Base-by-base conservation (phyloP, 2,329 filamentous ascomycete species). In the Chrysoporthe deuterocubensis region DNA sequence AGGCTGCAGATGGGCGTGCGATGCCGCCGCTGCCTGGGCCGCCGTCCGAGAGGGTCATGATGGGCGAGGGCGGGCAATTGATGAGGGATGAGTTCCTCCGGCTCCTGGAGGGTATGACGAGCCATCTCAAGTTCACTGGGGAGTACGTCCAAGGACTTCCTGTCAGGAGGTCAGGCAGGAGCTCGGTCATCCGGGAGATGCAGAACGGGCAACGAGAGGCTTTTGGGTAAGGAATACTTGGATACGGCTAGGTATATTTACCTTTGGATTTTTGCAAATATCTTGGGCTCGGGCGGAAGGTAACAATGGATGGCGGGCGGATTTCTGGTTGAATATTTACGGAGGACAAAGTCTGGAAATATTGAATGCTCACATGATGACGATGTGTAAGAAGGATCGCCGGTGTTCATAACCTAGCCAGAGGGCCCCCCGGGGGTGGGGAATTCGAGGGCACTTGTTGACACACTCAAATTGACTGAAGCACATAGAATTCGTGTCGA, bases 31-130 rank as follows among this genome's bases (percentile, higher is more conserved):
- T 79, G 34, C 83, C 81, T 4, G 77, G 77, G 2, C 82, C 83
- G 11, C 86, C 86, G 1, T 81, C 83, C 1, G 76, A 80, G 2
- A 80, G 81, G 63, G 84, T 87, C 52, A 83, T 89, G 80, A 75
- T 76, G 70, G 77, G 77, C 4, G 66, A 74, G 56, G 74, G 72
- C 32, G 72, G 75, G 14, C 73, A 77, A 40, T 74, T 77, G 65
- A 73, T 76, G 65, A 72, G 74, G 37, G 75, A 75, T 8, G 77
- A 78, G 70, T 74, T 78, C 42, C 71, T 76, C 72, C 71, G 76
- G 13, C 67, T 79, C 70, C 69, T 79, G 64, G 73, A 72, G 46
- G 76, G 75, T 50, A 78, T 79, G 69, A 72, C 74, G 62, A 75
- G 77, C 64, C 77, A 79, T 66, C 71, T 79, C 11, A 74, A 73